Conservation (phyloP, 306 rosid species). For the Geum urbanum region DNA sequence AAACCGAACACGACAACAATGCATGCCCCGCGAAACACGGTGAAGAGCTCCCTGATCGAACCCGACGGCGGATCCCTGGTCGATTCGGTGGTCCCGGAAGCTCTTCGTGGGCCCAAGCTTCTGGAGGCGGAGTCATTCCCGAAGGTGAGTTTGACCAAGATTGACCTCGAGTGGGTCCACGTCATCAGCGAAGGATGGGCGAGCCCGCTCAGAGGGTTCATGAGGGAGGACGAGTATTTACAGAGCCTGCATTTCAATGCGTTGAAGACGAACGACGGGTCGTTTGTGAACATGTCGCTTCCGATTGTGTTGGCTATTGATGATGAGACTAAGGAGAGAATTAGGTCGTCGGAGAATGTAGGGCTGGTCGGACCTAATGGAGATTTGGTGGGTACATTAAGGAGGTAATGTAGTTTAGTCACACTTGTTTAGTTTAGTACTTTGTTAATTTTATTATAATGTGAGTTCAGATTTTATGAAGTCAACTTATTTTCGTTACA, state of each 20-base stretch:
- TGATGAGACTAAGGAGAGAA: conserved; percentile 54
- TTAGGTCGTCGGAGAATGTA: conserved; percentile 56
- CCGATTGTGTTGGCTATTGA: conserved; percentile 91
- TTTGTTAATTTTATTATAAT: conserved; percentile 10
- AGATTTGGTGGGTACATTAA: conserved; percentile 62
- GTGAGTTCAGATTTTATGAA: no score
- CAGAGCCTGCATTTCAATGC: conserved; percentile 93
- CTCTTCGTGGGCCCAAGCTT: conserved; percentile 36
- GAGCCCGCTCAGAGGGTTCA: conserved; percentile 85
- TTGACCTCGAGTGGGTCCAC: conserved; percentile 93
- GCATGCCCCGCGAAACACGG: conserved; percentile 28
- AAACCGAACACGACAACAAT: conserved; percentile 39
- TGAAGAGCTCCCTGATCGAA: conserved; percentile 79
- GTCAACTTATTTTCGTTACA: no score
- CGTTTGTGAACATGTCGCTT: conserved; percentile 81
- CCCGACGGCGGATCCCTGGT: conserved; percentile 81
- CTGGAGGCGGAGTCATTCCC: conserved; percentile 62
- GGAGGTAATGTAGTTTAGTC: conserved; percentile 41
- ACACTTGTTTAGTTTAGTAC: background rate
- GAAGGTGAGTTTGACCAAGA: conserved; percentile 46
- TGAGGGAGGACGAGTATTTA: conserved; percentile 87
- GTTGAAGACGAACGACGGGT: conserved; percentile 56
- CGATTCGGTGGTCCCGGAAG: conserved; percentile 71
- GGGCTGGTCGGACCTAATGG: conserved; percentile 68
- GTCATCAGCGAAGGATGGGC: conserved; percentile 96